Evolutionary conservation across 257 asterid genomes (phyloP), one percentile per base, ranked within the genome.

Genomic region (Solanum acaule): DNA sequence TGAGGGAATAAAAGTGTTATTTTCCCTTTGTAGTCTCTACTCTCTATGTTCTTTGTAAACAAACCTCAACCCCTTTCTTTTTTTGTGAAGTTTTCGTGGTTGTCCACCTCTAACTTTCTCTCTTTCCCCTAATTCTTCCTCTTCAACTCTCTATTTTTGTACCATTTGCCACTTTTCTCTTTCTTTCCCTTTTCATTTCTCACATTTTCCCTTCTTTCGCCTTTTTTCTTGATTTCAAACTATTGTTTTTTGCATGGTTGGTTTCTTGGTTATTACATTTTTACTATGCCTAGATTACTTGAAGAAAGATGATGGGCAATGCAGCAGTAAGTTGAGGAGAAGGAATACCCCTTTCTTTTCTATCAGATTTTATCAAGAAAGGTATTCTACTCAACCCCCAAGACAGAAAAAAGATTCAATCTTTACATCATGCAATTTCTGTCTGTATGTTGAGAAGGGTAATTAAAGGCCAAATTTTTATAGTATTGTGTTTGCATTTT

Each of bases 71-170:
- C 85, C 86, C 87, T 88, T 88, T 37, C 84, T 65, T 86, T 56
- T 49, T 90, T 86, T 42, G 90, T 91, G 91, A 90, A 89, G 90
- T 84, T 88, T 85, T 91, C 85, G 90, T 90, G 94, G 93, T 79
- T 87, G 83, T 90, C 92, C 93, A 89, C 89, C 89, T 90, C 92
- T 87, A 84, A 29, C 34, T 37, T 31, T 86, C 86, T 87, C 72
- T 91, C 89, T 84, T 46, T 86, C 83, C 38, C 92, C 89, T 37
- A 77, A 63, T 40, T 84, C 87, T 67, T 84, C 38, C 23, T 88
- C 85, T 27, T 75, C 87, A 49, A 65, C 83, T 79, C 83, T 79
- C 78, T 34, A 42, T 25, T 71, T 81, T 73, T 81, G 18, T 81
- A 79, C 3, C 67, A 44, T 44, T 31, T 61, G 38, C 88, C 87